These are phyloP conservation scores for Trapa bicornis DNA, from an alignment of 345 rosid genomes.

Conservation along the genomic window DNA sequence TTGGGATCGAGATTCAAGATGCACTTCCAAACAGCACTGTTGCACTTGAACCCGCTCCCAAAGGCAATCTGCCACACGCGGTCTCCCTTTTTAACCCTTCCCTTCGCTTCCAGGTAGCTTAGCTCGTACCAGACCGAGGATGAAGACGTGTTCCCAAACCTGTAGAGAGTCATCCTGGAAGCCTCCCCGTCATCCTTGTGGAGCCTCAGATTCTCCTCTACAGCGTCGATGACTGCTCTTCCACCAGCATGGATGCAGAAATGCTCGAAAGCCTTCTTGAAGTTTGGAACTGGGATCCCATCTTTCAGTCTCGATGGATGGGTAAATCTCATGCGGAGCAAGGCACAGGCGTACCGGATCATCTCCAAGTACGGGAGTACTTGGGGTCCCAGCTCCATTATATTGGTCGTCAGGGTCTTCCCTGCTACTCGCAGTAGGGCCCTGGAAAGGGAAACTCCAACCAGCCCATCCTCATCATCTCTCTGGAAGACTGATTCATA, in stretches of 20 bases:
- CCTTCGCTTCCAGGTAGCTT: slow-evolving; percentile 50
- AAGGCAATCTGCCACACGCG: slow-evolving; percentile 49
- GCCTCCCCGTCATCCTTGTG: slow-evolving; percentile 49
- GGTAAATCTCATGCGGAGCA: background rate
- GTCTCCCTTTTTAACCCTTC: slow-evolving; percentile 35
- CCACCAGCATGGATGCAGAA: slow-evolving; percentile 5
- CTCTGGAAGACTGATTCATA: slow-evolving; percentile 17
- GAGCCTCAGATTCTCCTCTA: slow-evolving; percentile 43
- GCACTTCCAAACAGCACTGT: slow-evolving; percentile 57
- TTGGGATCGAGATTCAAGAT: slow-evolving; percentile 24
- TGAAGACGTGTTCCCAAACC: slow-evolving; percentile 58
- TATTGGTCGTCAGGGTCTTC: slow-evolving; percentile 12
- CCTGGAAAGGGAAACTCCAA: slow-evolving; percentile 15
- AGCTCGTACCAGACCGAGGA: slow-evolving; percentile 70
- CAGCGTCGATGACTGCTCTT: slow-evolving; percentile 29
- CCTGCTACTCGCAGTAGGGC: slow-evolving; percentile 12
- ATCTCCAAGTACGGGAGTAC: slow-evolving; percentile 17
- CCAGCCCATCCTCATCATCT: slow-evolving; percentile 15
- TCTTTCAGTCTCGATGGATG: background rate
- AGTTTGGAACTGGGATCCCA: background rate
- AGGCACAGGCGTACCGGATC: slow-evolving; percentile 1
- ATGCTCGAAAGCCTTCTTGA: slow-evolving; percentile 4
- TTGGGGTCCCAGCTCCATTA: slow-evolving; percentile 7
- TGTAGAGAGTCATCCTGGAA: slow-evolving; percentile 45
- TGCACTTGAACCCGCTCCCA: slow-evolving; percentile 61